Percentiles rank a stretch among this genome's conserved stretches.
phyloP scores from a whole-genome alignment of 768 basidiomycete genomes.

The Phlebiopsis gigantea region DNA sequence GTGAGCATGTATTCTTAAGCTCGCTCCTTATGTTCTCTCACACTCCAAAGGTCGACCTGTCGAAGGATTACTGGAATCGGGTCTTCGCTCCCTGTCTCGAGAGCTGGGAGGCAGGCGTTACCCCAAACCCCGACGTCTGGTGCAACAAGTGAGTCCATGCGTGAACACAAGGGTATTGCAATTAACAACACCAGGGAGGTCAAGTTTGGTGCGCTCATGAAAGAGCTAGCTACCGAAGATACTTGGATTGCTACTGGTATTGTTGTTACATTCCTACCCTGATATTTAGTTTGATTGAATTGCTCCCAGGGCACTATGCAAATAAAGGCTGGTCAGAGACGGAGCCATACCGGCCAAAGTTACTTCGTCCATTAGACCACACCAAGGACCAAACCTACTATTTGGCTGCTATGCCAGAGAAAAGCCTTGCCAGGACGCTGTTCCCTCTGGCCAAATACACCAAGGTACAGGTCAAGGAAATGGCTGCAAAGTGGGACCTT shows the following conservation, averaged over 20 bases:
- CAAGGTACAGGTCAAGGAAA: constrained; percentile 68
- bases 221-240: constrained; percentile 41
- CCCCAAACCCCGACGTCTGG: constrained; percentile 91
- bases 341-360: constrained; percentile 24
- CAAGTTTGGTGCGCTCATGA: constrained; percentile 83
- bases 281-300: too few relatives aligned
- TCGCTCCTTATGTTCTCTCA: neutral
- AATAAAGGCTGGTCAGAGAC: constrained; percentile 46
- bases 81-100: constrained; percentile 86
- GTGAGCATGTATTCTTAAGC: constrained; percentile 34
- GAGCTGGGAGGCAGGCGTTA: constrained; percentile 72
- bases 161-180: neutral
- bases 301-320: constrained; percentile 75
- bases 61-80: constrained; percentile 82
- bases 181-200: constrained; percentile 54
- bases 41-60: constrained; percentile 68
- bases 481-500: constrained; percentile 58
- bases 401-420: constrained; percentile 70
- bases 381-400: constrained; percentile 93
- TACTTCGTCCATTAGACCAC: constrained; percentile 44
- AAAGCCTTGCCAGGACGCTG: constrained; percentile 57
- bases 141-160: constrained; percentile 66
- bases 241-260: constrained; percentile 82
- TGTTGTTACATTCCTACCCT: too few relatives aligned
- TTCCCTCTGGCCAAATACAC: constrained; percentile 69